Base-by-base conservation (phyloP, 2,329 filamentous ascomycete genomes). In the Paraphoma sp. region DNA sequence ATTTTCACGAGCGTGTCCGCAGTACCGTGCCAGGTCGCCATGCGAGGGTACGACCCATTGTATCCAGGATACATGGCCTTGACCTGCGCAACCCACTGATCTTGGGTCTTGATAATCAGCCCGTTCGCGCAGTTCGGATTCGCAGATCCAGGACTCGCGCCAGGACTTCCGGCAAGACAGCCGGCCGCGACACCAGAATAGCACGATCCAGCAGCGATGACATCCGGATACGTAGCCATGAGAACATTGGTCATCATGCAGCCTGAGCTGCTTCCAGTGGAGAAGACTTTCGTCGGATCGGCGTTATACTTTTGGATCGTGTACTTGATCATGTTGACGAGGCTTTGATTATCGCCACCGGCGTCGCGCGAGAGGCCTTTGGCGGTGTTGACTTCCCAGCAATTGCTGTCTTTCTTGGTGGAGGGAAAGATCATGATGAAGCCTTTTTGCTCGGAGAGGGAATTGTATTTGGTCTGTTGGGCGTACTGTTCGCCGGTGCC, bases 341-440 rank as follows among this genome's bases (percentile, higher is more conserved):
- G 83, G 2, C 80, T 78, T 47, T 81, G 79, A 56, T 79, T 83
- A 70, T 88, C 83, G 4, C 84, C 84, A 40, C 83, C 83, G 5
- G 81, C 84, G 47, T 83, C 78, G 65, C 85, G 85, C 1, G 81
- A 84, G 2, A 88, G 79, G 0, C 83, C 77, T 7, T 76, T 80
- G 6, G 76, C 76, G 1, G 80, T 85, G 18, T 83, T 83, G 14
- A 87, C 83, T 53, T 88, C 86, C 85, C 85, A 87, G 77, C 85
- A 88, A 55, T 68, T 71, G 38, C 68, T 82, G 50, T 75, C 73
- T 55, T 83, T 81, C 0, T 81, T 81, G 3, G 81, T 82, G 48
- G 80, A 74, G 0, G 84, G 83, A 70, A 83, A 88, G 65, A 88
- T 84, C 54, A 84, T 80, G 52, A 89, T 86, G 72, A 84, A 87